phyloP scores from a whole-genome alignment of 1,139 yeast genomes.

The Geotrichum phurueaensis region DNA sequence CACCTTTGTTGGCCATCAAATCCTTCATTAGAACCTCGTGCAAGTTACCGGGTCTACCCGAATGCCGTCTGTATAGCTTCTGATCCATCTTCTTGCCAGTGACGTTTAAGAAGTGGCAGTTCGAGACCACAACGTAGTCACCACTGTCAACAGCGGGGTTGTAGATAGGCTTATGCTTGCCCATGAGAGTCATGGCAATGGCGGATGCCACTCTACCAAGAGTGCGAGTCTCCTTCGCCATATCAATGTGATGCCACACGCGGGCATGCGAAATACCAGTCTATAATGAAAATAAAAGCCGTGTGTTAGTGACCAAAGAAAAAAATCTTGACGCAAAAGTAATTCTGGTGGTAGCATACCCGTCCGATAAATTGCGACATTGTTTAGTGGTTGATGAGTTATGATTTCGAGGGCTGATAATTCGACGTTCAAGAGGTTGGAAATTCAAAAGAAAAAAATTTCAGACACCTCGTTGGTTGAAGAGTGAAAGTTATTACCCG shows the following conservation, averaged over 20 bases:
- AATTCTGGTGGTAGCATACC: constrained; percentile 24
- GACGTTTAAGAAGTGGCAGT: constrained; percentile 71
- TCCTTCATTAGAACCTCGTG: constrained; percentile 78
- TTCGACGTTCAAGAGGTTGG: neutral
- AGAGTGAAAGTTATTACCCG: neutral
- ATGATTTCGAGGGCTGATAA: neutral
- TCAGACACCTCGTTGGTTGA: neutral
- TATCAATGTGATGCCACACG: constrained; percentile 93
- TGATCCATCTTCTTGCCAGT: constrained; percentile 81
- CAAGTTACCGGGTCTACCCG: constrained; percentile 84
- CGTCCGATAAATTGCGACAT: constrained; percentile 40
- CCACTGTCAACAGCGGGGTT: constrained; percentile 80
- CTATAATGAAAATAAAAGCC: constrained; percentile 23
- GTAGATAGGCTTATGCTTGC: constrained; percentile 85
- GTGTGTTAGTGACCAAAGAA: neutral
- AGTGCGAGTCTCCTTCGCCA: constrained; percentile 76
- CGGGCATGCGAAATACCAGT: constrained; percentile 75
- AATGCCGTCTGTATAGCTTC: constrained; percentile 87
- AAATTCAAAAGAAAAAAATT: neutral
- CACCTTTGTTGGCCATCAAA: constrained; percentile 73
- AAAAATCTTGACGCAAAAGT: neutral
- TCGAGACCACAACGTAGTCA: constrained; percentile 93
- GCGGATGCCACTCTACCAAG: constrained; percentile 88
- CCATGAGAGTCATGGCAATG: constrained; percentile 82
- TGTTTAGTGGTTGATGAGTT: neutral